A percentile compares a stretch with the other conserved stretches of the same genome.
Evolutionary conservation across 352 stramenopile species (phyloP).

Genomic region (Thraustotheca clavata): DNA sequence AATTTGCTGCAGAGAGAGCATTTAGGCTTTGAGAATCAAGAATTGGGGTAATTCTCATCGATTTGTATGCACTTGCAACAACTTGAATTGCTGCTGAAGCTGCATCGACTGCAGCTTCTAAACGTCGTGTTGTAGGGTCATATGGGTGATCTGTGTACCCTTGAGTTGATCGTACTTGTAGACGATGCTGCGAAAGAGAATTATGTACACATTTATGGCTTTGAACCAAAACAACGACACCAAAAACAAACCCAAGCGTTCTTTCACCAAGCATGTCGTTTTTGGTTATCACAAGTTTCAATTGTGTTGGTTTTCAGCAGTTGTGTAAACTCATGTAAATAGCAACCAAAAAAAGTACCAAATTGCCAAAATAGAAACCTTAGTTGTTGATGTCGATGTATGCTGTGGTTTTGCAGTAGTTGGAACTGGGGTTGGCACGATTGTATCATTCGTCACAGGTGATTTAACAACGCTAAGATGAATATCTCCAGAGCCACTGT

Average conservation of each 20-base stretch:
- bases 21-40: constrained; percentile 48
- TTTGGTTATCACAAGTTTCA: too few species aligned
- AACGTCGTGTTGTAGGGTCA: neutral
- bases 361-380: too few species aligned
- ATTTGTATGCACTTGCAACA: constrained; percentile 26
- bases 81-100: neutral
- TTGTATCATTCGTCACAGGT: too few species aligned
- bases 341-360: too few species aligned
- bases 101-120: constrained; percentile 8
- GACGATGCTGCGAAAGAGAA: neutral
- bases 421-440: too few species aligned
- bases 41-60: constrained; percentile 58
- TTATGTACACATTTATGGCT: neutral
- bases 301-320: too few species aligned
- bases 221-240: neutral
- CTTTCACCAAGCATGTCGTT: too few species aligned
- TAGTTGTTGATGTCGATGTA: too few species aligned
- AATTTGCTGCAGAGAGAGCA: constrained; percentile 30
- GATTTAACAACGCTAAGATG: too few species aligned
- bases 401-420: too few species aligned
- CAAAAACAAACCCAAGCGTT: neutral
- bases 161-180: neutral
- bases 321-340: too few species aligned
- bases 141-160: constrained; percentile 9
- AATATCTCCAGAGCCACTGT: too few species aligned